Base-by-base conservation (phyloP, 768 basidiomycete genomes). In the Boletus pseudo-olivaceus region DNA sequence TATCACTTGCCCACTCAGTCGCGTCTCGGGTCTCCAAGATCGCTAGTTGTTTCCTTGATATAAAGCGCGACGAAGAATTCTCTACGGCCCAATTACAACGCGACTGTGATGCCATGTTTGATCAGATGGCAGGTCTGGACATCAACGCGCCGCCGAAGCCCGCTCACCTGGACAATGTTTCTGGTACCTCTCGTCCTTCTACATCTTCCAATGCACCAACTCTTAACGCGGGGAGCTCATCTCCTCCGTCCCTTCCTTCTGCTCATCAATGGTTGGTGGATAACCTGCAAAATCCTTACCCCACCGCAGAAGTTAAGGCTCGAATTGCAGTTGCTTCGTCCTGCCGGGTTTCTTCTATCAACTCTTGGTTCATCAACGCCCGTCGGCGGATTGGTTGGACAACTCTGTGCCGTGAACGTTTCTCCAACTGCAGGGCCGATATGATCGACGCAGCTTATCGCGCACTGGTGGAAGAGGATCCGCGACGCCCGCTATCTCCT, bases 321-420 rank as follows among this genome's bases (percentile, higher is more conserved):
- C 51, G 12, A 0, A 46, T 64, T 0, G 60, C 62, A 5, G 62
- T 74, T 0, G 58, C 63, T 0, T 68, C 59, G 33, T 26, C 56
- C 58, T 10, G 20, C 54, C 3, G 70, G 61, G 11, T 56, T 0
- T 56, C 62, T 40, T 70, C 73, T 0, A 48, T 83, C 40, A 74
- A 76, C 37, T 57, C 62, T 0, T 83, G 82, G 82, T 83, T 83
- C 32, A 57, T 73, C 19, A 74, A 76, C 8, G 70, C 67, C 1
- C 74, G 82, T 1, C 76, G 75, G 20, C 74, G 80, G 0, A 82
- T 82, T 0, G 82, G 82, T 0, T 84, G 82, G 82, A 82, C 75
- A 10, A 14, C 50, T 0, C 47, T 82, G 0, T 74, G 77, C 5
- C 69, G 68, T 1, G 59, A 64, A 3, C 29, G 27, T 33, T 70